Evolutionary conservation across 306 rosid species (phyloP), one percentile per base, ranked within the genome.

Genomic region (Mimosa pudica): DNA sequence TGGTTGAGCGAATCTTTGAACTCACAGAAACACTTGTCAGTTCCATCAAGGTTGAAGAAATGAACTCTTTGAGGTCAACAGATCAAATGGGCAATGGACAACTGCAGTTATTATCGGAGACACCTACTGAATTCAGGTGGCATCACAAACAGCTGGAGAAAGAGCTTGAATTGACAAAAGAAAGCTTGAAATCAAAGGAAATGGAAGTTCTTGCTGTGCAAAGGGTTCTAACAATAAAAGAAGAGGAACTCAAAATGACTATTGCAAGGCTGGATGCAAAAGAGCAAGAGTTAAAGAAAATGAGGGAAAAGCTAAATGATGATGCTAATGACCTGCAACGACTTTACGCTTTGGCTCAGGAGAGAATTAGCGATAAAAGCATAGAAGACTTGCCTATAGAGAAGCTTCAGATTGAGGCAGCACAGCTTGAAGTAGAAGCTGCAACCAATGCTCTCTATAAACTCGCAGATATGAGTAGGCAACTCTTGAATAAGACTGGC

Each of bases 381-480:
- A 57, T 77, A 2, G 95, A 89, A 63, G 92, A 91, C 81, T 84
- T 91, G 82, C 92, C 89, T 54, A 79, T 87, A 14, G 98, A 91
- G 91, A 95, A 83, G 86, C 92, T 95, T 82, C 94, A 89, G 80
- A 84, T 95, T 2, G 97, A 95, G 85, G 91, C 94, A 77, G 89
- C 96, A 82, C 92, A 89, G 79, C 74, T 90, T 70, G 94, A 95
- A 80, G 90, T 85, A 74, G 92, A 88, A 88, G 97, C 94, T 18
- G 97, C 97, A 11, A 90, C 94, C n/a, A 79, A 73, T 62, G 93
- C 98, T 38, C 93, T 93, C n/a, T 79, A 90, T 44, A 89, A 93
- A 76, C 90, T 95, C 49, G 70, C 85, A 1, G 92, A 88, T 32
- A 87, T 89, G 89, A 88, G 93, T 65, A 84, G 89, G 79, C 82